These are phyloP conservation scores for Przewalskia tangutica DNA, from an alignment of 257 asterid genomes.

Conservation along the genomic window DNA sequence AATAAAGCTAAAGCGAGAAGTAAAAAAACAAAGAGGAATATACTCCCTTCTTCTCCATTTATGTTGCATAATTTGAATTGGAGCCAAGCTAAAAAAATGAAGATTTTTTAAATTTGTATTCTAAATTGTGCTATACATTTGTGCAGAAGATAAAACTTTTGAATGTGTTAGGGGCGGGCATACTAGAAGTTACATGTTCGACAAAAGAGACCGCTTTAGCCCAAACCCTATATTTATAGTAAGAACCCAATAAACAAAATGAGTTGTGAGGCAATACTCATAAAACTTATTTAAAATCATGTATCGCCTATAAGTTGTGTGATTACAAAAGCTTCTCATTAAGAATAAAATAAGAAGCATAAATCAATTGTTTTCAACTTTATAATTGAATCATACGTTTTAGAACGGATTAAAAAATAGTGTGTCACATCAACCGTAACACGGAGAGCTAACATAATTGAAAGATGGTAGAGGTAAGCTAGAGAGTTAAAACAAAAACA, in stretches of 20 bases:
- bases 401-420: not conserved
- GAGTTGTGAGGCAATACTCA: not conserved
- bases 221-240: not conserved
- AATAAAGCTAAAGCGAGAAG: slow-evolving; percentile 23
- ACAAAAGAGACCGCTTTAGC: not conserved
- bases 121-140: too few relatives aligned
- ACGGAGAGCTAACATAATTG: not conserved
- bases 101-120: too few relatives aligned
- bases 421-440: not conserved
- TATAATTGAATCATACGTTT: not conserved
- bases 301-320: too few relatives aligned
- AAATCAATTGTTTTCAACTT: not conserved
- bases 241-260: not conserved
- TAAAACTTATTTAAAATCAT: too few relatives aligned
- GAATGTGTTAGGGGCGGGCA: too few relatives aligned
- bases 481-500: not conserved
- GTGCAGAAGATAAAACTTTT: not conserved
- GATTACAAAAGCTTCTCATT: not conserved
- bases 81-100: too few relatives aligned
- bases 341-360: not conserved
- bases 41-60: not conserved
- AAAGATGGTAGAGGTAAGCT: not conserved
- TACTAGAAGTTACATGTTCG: not conserved
- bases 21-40: slow-evolving; percentile 4
- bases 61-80: not conserved